Base-by-base conservation (phyloP, 768 basidiomycete species). In the Podaxis sp. region DNA sequence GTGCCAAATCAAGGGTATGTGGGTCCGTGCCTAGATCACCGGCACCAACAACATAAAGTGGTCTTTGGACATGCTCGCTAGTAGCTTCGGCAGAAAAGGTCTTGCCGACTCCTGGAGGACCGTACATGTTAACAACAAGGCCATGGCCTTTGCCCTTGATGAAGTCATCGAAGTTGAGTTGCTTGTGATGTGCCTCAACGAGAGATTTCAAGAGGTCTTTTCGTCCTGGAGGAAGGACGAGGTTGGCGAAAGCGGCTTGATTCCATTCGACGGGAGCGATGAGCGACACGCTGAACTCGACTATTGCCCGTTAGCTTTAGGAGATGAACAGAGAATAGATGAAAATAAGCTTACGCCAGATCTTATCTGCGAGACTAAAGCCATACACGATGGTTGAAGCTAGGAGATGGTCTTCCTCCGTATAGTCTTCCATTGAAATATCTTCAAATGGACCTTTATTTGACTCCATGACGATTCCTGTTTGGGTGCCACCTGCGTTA, bases 81-180 rank as follows among this genome's bases (percentile, higher is more conserved):
- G 84, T 84, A 0, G 84, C 85, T 65, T 86, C 84, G 0, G 84
- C 85, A 0, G 83, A 84, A 69, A 85, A 82, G 0, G 84, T 86
- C 71, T 84, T 85, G 69, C 84, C 85, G 17, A 85, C 84, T 59
- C 85, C 85, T 0, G 85, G 85, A 36, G 84, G 82, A 11, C 85
- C 84, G 63, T 81, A 85, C 2, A 84, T 73, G 59, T 83, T 82
- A 53, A 86, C 75, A 19, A 88, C 82, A 40, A 85, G 73, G 13
- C 82, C 82, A n/a, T 84, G 82, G 0, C 86, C 87, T 67, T 88
- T 87, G 38, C 85, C 86, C 66, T 81, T 82, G 70, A 87, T 83
- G 63, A 87, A 85, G 63, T 87, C 86, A 58, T 85, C 83, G 65
- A 85, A 81, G 17, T 80, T 82, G 4, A 80, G 67, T 62, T 80